Evolutionary conservation across 1,284 basidiomycete species (phyloP), one percentile per base, ranked within the genome.

Genomic region (Trichosporon coremiiforme): DNA sequence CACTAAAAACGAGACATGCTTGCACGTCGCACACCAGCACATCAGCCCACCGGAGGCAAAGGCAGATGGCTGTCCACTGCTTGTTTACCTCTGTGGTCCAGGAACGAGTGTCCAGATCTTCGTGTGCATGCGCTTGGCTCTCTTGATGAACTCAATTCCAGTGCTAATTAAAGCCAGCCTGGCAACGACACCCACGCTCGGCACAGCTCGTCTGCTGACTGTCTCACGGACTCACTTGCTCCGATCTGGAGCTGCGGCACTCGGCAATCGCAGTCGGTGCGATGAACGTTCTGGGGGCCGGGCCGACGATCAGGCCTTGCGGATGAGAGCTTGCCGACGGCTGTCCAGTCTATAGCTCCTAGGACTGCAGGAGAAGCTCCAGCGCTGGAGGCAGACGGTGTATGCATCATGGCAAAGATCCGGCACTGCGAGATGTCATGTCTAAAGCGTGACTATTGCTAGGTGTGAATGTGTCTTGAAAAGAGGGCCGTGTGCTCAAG

Each of bases 141-240:
- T 9, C 20, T 6, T 22, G 7, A n/a, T 17, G 10, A 53, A 53
- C 50, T 53, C 50, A 53, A 25, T 53, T 53, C 50, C 50, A 45
- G 41, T 45, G 41, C 41, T 45, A 45, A 45, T 45, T 45, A 45
- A 45, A 45, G 41, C 41, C 41, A 45, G 15, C 41, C 41, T 45
- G 41, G 41, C 15, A 12, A 45, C 41, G 17, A n/a, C 12, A 45
- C 41, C 25, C 41, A 45, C 13, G 38, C 38, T 41, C 38, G 38
- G 38, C 38, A 17, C 15, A 41, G 9, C 12, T 41, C 9, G 41
- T 15, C 5, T 17, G 17, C 41, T 25, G 25, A 25, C 25, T 25
- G 25, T 6, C 17, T 9, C 17, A 25, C 25, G 25, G 25, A 25
- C 25, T 5, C 41, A 7, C 41, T 45, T 15, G 41, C 41, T 45